These are phyloP conservation scores for Scalesia atractyloides DNA, from an alignment of 129 eudicot genomes.

Conservation along the genomic window DNA sequence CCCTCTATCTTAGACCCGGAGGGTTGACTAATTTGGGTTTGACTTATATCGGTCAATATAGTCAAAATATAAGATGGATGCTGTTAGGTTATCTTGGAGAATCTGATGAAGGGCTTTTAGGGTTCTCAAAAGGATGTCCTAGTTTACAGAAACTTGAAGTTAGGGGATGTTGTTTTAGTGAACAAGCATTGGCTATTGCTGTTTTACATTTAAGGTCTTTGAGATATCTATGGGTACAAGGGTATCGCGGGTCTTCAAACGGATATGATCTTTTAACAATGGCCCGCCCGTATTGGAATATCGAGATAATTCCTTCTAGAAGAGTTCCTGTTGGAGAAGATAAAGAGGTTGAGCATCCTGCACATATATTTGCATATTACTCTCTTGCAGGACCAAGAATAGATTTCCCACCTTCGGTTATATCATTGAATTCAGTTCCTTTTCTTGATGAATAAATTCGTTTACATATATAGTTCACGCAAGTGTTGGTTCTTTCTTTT, in stretches of 20 bases:
- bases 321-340: conserved; percentile 42
- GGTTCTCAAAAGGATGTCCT: conserved; percentile 73
- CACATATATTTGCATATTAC: conserved; percentile 83
- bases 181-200: conserved; percentile 66
- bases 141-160: conserved; percentile 72
- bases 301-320: conserved; percentile 81
- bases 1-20: conserved; percentile 71
- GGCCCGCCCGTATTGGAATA: conserved; percentile 88
- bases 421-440: conserved; percentile 41
- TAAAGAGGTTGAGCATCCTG: conserved; percentile 56
- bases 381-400: conserved; percentile 89
- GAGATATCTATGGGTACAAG: conserved; percentile 87
- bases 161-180: conserved; percentile 76
- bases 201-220: conserved; percentile 52
- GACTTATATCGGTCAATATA: conserved; percentile 58
- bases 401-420: conserved; percentile 68
- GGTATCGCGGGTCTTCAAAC: conserved; percentile 52
- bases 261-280: conserved; percentile 57
- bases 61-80: conserved; percentile 74
- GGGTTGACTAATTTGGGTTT: conserved; percentile 74
- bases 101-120: conserved; percentile 71
- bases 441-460: conserved; percentile 27
- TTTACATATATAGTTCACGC: conserved; percentile 12
- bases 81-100: conserved; percentile 75
- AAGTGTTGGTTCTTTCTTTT: conserved; percentile 12